A percentile compares a stretch with the other conserved stretches of the same genome.
Evolutionary conservation across 441 rosid genomes (phyloP).

Genomic region (Populus hybrid): DNA sequence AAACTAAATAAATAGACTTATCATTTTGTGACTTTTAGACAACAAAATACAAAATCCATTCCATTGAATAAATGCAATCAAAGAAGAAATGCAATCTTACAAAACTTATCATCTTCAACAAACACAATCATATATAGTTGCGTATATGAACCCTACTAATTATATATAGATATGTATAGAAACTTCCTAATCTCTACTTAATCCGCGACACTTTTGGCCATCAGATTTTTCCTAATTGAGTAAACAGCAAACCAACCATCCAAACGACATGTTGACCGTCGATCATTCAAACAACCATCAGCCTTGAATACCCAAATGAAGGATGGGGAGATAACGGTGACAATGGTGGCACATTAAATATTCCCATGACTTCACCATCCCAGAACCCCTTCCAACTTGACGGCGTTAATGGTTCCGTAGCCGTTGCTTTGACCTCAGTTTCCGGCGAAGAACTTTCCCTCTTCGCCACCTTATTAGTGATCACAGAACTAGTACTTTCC

Average conservation of each 20-base stretch:
- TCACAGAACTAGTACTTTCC: constrained; percentile 4
- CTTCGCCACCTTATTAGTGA: constrained; percentile 34
- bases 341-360: constrained; percentile 69
- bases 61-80: constrained; percentile 19
- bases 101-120: not conserved
- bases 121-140: not conserved
- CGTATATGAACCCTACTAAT: not conserved
- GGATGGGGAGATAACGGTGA: constrained; percentile 67
- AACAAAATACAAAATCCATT: not conserved
- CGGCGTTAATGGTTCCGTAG: constrained; percentile 62
- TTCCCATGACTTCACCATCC: constrained; percentile 56
- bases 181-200: constrained; percentile 8
- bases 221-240: constrained; percentile 7
- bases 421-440: constrained; percentile 12
- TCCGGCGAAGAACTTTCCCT: constrained; percentile 29
- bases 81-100: constrained; percentile 29
- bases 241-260: not conserved
- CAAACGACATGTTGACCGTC: not conserved
- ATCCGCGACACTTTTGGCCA: constrained; percentile 5
- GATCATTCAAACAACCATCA: constrained; percentile 30
- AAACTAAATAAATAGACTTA: too few species aligned
- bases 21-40: not conserved
- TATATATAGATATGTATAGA: not conserved
- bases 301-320: constrained; percentile 31
- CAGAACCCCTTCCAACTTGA: constrained; percentile 76